These are phyloP conservation scores for Priceomyces melissophilus DNA, from an alignment of 805 yeast species.

Conservation along the genomic window DNA sequence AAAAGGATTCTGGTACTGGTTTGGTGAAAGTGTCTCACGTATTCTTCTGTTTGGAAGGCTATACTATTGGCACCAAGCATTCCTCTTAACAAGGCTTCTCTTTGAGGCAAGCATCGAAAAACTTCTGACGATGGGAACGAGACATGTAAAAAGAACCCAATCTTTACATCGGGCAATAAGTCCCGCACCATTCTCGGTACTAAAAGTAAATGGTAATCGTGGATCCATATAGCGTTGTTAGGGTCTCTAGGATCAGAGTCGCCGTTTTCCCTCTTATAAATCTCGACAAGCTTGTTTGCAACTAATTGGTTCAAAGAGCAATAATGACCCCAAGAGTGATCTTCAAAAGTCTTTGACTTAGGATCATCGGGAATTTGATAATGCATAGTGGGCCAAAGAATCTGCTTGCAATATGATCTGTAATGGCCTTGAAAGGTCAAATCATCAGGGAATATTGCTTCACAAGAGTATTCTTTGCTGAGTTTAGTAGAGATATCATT, in stretches of 20 bases:
- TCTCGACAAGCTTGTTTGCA: conserved; percentile 69
- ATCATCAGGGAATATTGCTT: conserved; percentile 73
- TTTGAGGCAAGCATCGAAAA: conserved; percentile 87
- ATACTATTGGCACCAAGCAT: conserved; percentile 85
- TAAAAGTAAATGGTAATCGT: conserved; percentile 86
- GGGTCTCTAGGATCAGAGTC: conserved; percentile 45
- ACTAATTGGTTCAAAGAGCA: conserved; percentile 68
- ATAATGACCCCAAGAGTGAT: conserved; percentile 89
- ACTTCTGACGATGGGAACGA: conserved; percentile 96
- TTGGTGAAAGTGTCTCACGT: conserved; percentile 89
- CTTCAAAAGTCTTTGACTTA: conserved; percentile 90
- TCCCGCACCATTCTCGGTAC: conserved; percentile 83
- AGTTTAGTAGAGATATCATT: conserved; percentile 50
- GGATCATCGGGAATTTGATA: conserved; percentile 96
- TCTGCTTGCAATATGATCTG: conserved; percentile 86
- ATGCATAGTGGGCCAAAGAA: conserved; percentile 91
- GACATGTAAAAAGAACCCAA: conserved; percentile 89
- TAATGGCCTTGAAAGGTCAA: conserved; percentile 86
- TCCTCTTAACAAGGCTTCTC: conserved; percentile 73
- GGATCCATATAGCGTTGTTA: conserved; percentile 81
- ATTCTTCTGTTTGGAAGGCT: conserved; percentile 89
- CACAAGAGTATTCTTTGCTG: conserved; percentile 48
- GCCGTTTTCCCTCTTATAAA: conserved; percentile 49
- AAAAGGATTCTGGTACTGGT: conserved; percentile 80
- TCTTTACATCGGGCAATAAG: conserved; percentile 73